Evolutionary conservation across 352 stramenopile species (phyloP), one percentile per base, ranked within the genome.

Genomic region (Ochromonadaceae sp.): DNA sequence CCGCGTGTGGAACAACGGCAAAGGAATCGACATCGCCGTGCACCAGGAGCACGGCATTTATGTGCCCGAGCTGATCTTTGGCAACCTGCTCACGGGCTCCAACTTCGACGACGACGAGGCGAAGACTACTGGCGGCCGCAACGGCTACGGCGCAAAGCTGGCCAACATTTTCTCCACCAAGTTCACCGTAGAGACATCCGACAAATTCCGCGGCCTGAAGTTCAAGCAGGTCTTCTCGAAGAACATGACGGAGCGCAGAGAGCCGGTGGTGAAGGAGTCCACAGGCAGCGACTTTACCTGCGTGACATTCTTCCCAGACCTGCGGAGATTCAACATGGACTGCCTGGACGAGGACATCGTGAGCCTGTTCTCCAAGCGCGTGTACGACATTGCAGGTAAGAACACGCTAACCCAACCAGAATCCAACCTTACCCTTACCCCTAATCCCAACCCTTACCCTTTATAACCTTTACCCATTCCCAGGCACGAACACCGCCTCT

Each of bases 91-190:
- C 5, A 98, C 91, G 25, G 90, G 90, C 40, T 95, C 83, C 20
- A 98, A 98, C 75, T 98, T 98, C 71, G 87, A 98, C 60, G 91
- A 98, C 65, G 87, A 90, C 40, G 86, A 95, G 74, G 91, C 96
- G 71, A 79, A 34, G 49, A 68, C 87, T 10, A 87, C 81, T 9
- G 93, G 92, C 66, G 93, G 93, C 55, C 74, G 91, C 31, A 96
- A 99, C 70, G 93, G 93, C 20, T 98, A 97, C 67, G 93, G 93
- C 39, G 93, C 93, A 0, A 99, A 99, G 74, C 78, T 99, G 12
- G 87, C 92, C 25, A 99, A 99, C 71, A 98, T 98, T 65, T 99
- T 98, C 74, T 96, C 85, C 9, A 92, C 82, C 31, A 76, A 93
- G 68, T 98, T 98, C 69, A 74, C 82, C 9, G 84, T 98, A 15